Base-by-base conservation (phyloP, 2,329 filamentous ascomycete genomes). In the Cordyceps javanica region DNA sequence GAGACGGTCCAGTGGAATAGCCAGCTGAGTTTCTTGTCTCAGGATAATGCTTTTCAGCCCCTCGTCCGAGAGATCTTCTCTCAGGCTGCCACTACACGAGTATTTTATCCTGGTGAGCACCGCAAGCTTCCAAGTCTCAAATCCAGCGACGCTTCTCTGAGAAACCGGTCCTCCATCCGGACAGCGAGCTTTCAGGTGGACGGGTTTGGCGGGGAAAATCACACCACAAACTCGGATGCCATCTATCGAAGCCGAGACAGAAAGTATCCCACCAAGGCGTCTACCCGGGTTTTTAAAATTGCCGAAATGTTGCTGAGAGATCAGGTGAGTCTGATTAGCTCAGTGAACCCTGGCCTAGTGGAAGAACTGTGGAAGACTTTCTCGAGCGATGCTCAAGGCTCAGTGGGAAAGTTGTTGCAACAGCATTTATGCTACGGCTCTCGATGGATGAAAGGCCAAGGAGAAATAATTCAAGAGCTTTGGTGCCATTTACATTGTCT, bases 161-260 rank as follows among this genome's bases (percentile, higher is more conserved):
- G 8, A 23, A 32, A 36, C 7, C 54, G 54, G 2, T 13, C n/a
- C 8, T 23, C 36, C 2, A 56, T 56, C 26, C 21, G 54, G 13
- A 28, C 45, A 10, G 34, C 54, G 6, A 57, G 25, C 21, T 57
- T 50, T 36, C 54, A 50, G 7, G 54, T 57, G 45, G 7, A 44
- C 16, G 54, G 45, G 11, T 57, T 57, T 21, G 54, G 54, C 19
- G 54, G 25, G 2, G 54, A 57, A n/a, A 49, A 50, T 28, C 28
- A 44, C n/a, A 14, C 45, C 7, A 19, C 14, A 13, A 5, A 42
- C 14, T 25, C 34, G 6, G 54, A 57, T 28, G 10, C 16, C 1
- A 11, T 28, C 5, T 57, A 57, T 8, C 2, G 14, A 6, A 38
- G 36, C 26, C 54, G 54, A 5, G 54, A 57, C n/a, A 45, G 6